phyloP scores from a whole-genome alignment of 2,329 filamentous ascomycete species.

The Alternaria viburni region DNA sequence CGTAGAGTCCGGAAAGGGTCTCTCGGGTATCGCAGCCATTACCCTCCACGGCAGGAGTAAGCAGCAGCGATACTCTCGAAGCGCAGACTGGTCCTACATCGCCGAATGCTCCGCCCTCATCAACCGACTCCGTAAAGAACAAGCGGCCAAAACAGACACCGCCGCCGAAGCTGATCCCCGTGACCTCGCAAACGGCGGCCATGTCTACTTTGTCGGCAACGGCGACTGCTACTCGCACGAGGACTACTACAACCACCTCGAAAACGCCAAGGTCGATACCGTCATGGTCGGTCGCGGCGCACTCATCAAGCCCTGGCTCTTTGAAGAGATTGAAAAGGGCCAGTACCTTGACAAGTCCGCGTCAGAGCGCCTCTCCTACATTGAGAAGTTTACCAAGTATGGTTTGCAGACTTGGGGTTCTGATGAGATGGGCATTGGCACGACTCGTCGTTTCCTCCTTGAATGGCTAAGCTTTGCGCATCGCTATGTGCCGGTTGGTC shows the following conservation, averaged over 20 bases:
- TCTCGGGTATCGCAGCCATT: conserved; percentile 82
- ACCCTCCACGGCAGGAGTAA: conserved; percentile 92
- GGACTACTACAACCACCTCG: conserved; percentile 81
- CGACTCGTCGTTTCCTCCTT: conserved; percentile 87
- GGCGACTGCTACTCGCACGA: conserved; percentile 94
- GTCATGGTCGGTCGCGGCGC: conserved; percentile 98
- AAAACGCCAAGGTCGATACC: conserved; percentile 81
- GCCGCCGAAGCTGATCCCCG: conserved; percentile 76
- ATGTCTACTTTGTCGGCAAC: conserved; percentile 92
- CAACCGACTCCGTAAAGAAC: conserved; percentile 75
- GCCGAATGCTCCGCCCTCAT: conserved; percentile 86
- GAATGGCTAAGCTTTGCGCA: conserved; percentile 96
- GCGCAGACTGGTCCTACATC: conserved; percentile 96
- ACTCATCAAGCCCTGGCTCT: conserved; percentile 97
- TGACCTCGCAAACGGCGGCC: conserved; percentile 70
- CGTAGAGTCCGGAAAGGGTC: conserved; percentile 67
- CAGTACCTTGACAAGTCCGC: conserved; percentile 97
- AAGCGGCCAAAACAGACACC: conserved; percentile 74
- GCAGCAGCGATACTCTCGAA: conserved; percentile 91
- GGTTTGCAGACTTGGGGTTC: conserved; percentile 95
- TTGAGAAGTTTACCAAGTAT: conserved; percentile 89
- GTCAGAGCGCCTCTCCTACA: conserved; percentile 79
- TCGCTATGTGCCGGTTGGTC: conserved; percentile 87
- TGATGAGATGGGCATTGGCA: conserved; percentile 91
- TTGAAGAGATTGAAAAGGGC: conserved; percentile 89